Evolutionary conservation across 225 moss, liverwort and hornwort genomes (phyloP).

Genomic region (Pseudoscleropodium purum): DNA sequence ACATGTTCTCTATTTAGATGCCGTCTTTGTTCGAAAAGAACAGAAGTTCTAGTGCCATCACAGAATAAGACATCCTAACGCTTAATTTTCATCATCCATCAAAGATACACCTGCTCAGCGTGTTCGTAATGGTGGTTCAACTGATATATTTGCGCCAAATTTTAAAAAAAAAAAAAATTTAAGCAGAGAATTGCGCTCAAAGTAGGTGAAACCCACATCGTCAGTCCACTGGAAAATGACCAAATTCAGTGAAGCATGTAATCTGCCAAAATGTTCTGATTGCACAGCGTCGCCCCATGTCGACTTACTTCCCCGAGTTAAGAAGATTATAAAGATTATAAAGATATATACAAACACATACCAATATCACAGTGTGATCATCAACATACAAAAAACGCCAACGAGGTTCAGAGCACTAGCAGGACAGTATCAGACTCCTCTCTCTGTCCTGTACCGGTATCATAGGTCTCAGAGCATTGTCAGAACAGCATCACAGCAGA

Average conservation of each 20-base stretch:
- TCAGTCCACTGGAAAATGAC: neutral
- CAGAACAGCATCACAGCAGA: neutral
- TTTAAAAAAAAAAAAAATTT: neutral
- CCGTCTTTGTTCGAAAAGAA: neutral
- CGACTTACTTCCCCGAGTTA: neutral
- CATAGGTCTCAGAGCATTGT: neutral
- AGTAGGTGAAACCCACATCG: neutral
- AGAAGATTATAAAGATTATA: neutral
- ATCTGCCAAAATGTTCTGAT: neutral
- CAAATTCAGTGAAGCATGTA: neutral
- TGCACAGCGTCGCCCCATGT: neutral
- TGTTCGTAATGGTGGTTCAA: neutral
- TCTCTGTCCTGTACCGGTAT: neutral
- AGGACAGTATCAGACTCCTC: neutral
- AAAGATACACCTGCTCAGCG: neutral
- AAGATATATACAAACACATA: neutral
- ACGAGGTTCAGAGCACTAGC: neutral
- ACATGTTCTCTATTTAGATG: neutral
- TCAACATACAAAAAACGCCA: neutral
- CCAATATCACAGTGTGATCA: neutral
- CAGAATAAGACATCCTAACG: neutral
- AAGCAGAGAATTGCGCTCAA: neutral
- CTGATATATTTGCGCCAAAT: neutral
- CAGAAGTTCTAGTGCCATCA: neutral
- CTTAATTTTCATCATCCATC: neutral